A percentile compares a stretch with the other conserved stretches of the same genome.
Evolutionary conservation across 2,329 filamentous ascomycete genomes (phyloP).

Genomic region (Sphaerulina populicola): DNA sequence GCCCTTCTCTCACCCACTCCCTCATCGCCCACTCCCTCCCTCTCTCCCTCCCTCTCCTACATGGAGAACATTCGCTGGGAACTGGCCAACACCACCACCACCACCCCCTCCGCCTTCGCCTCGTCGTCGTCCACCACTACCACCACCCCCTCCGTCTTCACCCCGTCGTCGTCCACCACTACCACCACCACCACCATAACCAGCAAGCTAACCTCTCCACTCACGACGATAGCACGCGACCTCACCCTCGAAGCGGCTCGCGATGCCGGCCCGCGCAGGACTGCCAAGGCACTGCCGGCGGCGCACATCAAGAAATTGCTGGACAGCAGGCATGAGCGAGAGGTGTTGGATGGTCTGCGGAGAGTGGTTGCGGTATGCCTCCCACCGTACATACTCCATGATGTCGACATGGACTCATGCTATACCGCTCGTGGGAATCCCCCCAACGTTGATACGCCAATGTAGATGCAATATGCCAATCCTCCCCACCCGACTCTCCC

Average conservation of each 20-base stretch:
- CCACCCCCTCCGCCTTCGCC: too few species aligned
- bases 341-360: constrained; percentile 84
- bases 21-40: too few species aligned
- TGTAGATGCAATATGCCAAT: constrained; percentile 89
- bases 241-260: constrained; percentile 95
- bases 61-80: constrained; percentile 19
- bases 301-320: constrained; percentile 87
- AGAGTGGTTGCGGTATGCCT: constrained; percentile 70
- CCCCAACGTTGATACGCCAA: constrained; percentile 14
- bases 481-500: constrained; percentile 77
- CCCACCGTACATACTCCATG: not conserved
- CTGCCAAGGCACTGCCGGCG: constrained; percentile 61
- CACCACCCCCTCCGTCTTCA: too few species aligned
- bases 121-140: not conserved
- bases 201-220: not conserved
- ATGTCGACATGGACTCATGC: not conserved
- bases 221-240: constrained; percentile 63
- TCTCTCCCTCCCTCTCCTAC: constrained; percentile 62
- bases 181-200: not conserved
- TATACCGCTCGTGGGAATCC: too few species aligned
- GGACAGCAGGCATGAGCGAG: constrained; percentile 85
- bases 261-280: constrained; percentile 59
- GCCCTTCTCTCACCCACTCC: too few species aligned
- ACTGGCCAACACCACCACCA: not conserved
- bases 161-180: not conserved